phyloP scores from a whole-genome alignment of 176 grass and related monocot genomes.

The Thinopyrum elongatum region DNA sequence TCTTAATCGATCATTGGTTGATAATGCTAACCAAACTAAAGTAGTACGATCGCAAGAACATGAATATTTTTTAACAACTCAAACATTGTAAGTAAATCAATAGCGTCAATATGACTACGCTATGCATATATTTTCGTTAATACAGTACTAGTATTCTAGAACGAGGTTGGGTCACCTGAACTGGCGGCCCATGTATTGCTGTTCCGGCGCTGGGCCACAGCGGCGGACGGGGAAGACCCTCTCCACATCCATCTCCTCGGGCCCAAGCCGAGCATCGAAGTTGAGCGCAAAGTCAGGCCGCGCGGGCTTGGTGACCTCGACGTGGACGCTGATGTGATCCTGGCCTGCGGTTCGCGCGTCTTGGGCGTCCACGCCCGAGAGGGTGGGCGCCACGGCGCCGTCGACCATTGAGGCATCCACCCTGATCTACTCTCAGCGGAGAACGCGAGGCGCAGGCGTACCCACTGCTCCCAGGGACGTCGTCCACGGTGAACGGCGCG shows the following conservation, averaged over 20 bases:
- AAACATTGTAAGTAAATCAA: background rate
- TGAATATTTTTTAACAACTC: background rate
- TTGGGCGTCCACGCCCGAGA: slow-evolving; percentile 22
- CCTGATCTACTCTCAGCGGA: slow-evolving; percentile 45
- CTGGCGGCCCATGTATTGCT: slow-evolving; percentile 52
- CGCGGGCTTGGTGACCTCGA: slow-evolving; percentile 55
- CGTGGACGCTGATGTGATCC: slow-evolving; percentile 70
- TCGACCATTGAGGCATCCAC: slow-evolving; percentile 76
- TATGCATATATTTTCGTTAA: background rate
- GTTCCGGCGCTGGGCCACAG: background rate
- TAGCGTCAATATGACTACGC: background rate
- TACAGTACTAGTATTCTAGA: background rate
- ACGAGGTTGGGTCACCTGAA: slow-evolving; percentile 55
- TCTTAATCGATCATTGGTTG: background rate
- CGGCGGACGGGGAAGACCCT: slow-evolving; percentile 53
- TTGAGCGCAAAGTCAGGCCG: slow-evolving; percentile 36
- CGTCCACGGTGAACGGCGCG: slow-evolving; percentile 48
- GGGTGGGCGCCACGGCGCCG: slow-evolving; percentile 47
- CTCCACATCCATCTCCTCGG: slow-evolving; percentile 68
- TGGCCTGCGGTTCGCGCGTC: slow-evolving; percentile 6
- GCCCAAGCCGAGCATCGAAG: slow-evolving; percentile 84
- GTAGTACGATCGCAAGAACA: background rate
- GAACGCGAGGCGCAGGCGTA: slow-evolving; percentile 43
- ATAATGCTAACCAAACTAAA: background rate
- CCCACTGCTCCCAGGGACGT: slow-evolving; percentile 55